Evolutionary conservation across 2,329 filamentous ascomycete genomes (phyloP).

Genomic region (Bisporella sp.): DNA sequence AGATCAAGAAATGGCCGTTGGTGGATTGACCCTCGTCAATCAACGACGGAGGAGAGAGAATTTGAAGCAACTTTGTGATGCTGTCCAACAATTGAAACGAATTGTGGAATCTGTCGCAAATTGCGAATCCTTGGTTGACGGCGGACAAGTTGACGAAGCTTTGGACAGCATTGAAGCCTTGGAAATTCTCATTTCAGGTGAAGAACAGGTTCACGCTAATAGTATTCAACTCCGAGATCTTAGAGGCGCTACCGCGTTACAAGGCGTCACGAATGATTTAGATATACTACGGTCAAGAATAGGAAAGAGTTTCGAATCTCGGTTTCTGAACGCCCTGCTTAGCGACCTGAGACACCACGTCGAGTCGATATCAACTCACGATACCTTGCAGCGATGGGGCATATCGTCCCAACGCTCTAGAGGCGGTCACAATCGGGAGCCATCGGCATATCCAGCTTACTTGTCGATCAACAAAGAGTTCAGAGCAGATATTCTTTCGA

Average conservation of each 20-base stretch:
- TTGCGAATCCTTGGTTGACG: conserved; percentile 77
- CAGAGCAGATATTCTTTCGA: conserved; percentile 61
- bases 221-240: conserved; percentile 53
- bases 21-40: conserved; percentile 78
- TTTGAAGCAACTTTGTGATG: conserved; percentile 71
- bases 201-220: conserved; percentile 31
- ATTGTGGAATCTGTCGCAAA: conserved; percentile 68
- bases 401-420: conserved; percentile 66
- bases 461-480: conserved; percentile 65
- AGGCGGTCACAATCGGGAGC: conserved; percentile 57
- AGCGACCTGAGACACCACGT: conserved; percentile 76
- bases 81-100: conserved; percentile 73
- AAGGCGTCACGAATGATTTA: conserved; percentile 73
- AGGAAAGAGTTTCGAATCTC: conserved; percentile 77
- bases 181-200: conserved; percentile 74
- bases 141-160: conserved; percentile 75
- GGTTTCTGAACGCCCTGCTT: conserved; percentile 72
- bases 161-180: conserved; percentile 70
- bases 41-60: conserved; percentile 80
- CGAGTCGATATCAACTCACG: conserved; percentile 59
- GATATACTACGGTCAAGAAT: conserved; percentile 70
- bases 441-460: conserved; percentile 71
- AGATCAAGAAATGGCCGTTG: conserved; percentile 80
- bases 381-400: conserved; percentile 81
- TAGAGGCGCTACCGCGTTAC: conserved; percentile 68